Evolutionary conservation across 345 rosid genomes (phyloP).

Genomic region (Reutealis trisperma): DNA sequence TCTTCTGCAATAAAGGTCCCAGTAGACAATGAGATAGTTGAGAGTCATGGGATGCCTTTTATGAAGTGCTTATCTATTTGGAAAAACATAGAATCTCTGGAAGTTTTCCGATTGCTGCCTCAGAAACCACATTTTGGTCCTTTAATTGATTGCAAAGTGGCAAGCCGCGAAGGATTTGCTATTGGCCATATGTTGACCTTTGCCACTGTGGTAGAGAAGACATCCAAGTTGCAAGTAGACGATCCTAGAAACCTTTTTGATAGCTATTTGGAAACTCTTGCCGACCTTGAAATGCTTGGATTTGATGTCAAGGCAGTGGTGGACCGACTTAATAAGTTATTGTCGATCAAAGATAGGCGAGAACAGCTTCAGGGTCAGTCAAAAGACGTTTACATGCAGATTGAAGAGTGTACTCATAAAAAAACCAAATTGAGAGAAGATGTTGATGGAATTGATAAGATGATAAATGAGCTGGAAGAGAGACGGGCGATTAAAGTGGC

Average conservation of each 20-base stretch:
- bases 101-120: constrained; percentile 31
- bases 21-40: not conserved
- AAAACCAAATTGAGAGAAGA: constrained; percentile 15
- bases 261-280: constrained; percentile 25
- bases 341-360: constrained; percentile 29
- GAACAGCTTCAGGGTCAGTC: constrained; percentile 20
- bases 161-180: constrained; percentile 40
- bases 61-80: constrained; percentile 25
- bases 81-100: constrained; percentile 33
- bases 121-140: constrained; percentile 46
- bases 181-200: constrained; percentile 40
- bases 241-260: constrained; percentile 13
- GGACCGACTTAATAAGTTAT: constrained; percentile 17
- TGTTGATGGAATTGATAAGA: constrained; percentile 11
- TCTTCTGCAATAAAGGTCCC: not conserved
- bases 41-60: constrained; percentile 15
- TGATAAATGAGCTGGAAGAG: constrained; percentile 21
- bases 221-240: constrained; percentile 23
- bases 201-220: constrained; percentile 24
- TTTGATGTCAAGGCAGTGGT: constrained; percentile 30
- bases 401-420: constrained; percentile 12
- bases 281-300: constrained; percentile 32
- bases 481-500: constrained; percentile 4
- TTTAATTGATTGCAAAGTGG: constrained; percentile 19
- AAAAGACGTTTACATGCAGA: constrained; percentile 4